Conservation (phyloP, 768 basidiomycete species). For the Chalciporus chontae region DNA sequence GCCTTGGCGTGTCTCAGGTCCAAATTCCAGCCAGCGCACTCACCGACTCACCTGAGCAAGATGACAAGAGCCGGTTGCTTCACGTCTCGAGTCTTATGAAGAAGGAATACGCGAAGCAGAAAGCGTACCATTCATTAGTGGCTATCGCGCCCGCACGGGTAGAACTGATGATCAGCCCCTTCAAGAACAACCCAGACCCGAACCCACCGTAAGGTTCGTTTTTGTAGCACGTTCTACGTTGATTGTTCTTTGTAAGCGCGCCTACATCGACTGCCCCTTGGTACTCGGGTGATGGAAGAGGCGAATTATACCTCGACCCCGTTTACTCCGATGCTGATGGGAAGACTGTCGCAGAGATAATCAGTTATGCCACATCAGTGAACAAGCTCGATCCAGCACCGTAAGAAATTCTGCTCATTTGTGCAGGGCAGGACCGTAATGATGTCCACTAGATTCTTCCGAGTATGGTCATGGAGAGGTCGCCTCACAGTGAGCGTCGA, state of each 20-base stretch:
- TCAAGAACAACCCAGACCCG: background rate
- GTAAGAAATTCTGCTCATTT: background rate
- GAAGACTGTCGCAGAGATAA: background rate
- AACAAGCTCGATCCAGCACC: background rate
- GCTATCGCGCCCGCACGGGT: background rate
- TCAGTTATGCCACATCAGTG: background rate
- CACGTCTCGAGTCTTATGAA: conserved; percentile 1
- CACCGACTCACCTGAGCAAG: background rate
- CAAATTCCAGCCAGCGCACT: background rate
- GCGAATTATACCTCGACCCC: conserved; percentile 1
- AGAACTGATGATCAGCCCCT: background rate
- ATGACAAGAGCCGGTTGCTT: background rate
- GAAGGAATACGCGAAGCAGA: background rate
- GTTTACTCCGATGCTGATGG: background rate
- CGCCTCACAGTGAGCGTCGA: conserved; percentile 1
- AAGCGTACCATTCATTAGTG: background rate
- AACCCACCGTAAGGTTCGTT: background rate
- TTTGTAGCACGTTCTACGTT: background rate
- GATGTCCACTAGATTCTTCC: background rate
- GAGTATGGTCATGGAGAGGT: conserved; percentile 4
- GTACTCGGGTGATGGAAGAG: background rate
- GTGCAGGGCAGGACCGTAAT: no score
- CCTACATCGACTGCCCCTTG: background rate
- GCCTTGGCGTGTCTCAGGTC: background rate
- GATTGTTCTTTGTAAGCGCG: background rate